A percentile compares a stretch with the other conserved stretches of the same genome.
These are phyloP conservation scores for Chaetomium strumarium DNA, from an alignment of 2,329 filamentous ascomycete species.

Conservation along the genomic window DNA sequence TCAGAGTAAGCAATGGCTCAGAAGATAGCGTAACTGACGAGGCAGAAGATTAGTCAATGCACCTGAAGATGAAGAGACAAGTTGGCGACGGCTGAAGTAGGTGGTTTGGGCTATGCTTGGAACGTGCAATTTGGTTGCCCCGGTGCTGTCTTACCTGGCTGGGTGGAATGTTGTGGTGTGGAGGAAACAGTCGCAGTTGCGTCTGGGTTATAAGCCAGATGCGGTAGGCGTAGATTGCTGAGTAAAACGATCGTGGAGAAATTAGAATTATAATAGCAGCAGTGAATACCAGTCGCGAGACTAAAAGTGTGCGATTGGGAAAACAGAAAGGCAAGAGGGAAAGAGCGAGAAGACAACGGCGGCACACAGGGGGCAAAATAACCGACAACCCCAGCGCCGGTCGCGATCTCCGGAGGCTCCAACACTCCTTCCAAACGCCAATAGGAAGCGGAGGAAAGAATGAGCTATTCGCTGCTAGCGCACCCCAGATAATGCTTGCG, in stretches of 20 bases:
- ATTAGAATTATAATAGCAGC: conserved; percentile 16
- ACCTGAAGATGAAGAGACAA: not conserved
- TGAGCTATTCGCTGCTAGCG: not conserved
- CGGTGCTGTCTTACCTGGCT: conserved; percentile 9
- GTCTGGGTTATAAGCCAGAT: conserved; percentile 5
- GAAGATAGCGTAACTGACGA: conserved; percentile 7
- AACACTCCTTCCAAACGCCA: conserved; percentile 9
- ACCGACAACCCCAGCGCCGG: not conserved
- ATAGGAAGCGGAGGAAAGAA: conserved; percentile 14
- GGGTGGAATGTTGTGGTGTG: conserved; percentile 12
- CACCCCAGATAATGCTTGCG: conserved; percentile 9
- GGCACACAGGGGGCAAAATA: conserved; percentile 19
- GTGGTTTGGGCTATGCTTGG: not conserved
- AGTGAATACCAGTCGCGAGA: conserved; percentile 8
- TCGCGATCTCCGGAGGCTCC: conserved; percentile 10
- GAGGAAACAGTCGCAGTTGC: not conserved
- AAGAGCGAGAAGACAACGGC: conserved; percentile 10
- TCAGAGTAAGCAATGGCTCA: conserved; percentile 17
- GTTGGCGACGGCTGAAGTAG: not conserved
- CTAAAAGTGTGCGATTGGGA: not conserved
- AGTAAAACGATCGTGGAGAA: conserved; percentile 24
- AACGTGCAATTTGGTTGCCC: conserved; percentile 9
- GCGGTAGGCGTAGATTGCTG: conserved; percentile 10
- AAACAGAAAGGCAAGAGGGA: conserved; percentile 16
- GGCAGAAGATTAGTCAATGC: conserved; percentile 5